phyloP scores from a whole-genome alignment of 1,139 yeast species.

The Yamadazyma kanchanaburiensis region DNA sequence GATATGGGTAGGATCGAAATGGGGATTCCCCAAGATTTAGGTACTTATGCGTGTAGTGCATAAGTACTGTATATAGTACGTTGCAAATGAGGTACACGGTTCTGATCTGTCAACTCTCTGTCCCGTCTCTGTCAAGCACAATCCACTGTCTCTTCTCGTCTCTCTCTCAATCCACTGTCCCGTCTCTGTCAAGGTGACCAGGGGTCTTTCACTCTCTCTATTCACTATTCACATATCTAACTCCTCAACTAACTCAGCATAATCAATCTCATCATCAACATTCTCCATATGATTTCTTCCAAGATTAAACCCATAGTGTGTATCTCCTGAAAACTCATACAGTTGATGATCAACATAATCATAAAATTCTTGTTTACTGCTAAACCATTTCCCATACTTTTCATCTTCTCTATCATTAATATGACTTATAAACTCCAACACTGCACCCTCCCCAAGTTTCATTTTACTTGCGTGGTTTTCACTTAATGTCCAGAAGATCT shows the following conservation, averaged over 20 bases:
- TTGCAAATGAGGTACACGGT: too few relatives aligned
- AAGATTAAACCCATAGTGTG: constrained; percentile 19
- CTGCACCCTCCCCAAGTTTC: constrained; percentile 17
- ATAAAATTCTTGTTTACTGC: constrained; percentile 8
- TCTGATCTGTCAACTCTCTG: too few relatives aligned
- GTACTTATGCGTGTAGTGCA: too few relatives aligned
- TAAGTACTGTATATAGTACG: too few relatives aligned
- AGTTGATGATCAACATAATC: constrained; percentile 9
- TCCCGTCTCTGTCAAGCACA: too few relatives aligned
- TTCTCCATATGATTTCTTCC: constrained; percentile 9
- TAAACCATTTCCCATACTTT: constrained; percentile 20
- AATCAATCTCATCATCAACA: constrained; percentile 17
- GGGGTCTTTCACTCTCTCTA: too few relatives aligned
- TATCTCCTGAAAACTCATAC: constrained; percentile 11
- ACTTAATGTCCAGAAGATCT: constrained; percentile 24
- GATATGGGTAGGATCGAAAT: too few relatives aligned
- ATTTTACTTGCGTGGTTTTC: constrained; percentile 20
- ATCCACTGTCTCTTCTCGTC: too few relatives aligned
- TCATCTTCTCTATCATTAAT: constrained; percentile 10
- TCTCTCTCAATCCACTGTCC: too few relatives aligned
- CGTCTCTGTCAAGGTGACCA: too few relatives aligned
- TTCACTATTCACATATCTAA: too few relatives aligned
- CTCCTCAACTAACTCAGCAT: constrained; percentile 16
- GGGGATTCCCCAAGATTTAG: too few relatives aligned
- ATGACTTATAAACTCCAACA: constrained; percentile 20